Percentiles rank a stretch among this genome's conserved stretches.
Evolutionary conservation across 2,329 filamentous ascomycete genomes (phyloP).

Genomic region (Dothistroma pini): DNA sequence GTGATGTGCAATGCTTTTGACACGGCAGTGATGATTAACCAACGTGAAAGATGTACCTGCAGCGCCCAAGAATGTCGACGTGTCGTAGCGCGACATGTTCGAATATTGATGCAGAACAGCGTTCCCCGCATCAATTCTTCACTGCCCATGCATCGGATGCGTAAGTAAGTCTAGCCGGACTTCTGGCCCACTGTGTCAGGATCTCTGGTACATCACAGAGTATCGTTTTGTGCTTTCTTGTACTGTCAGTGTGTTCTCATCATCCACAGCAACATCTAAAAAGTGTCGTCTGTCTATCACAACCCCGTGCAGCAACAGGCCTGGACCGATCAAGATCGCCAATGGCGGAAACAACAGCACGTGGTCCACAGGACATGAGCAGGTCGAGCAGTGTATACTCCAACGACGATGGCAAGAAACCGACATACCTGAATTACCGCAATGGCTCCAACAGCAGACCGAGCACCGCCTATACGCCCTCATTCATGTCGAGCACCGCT

Average conservation of each 20-base stretch:
- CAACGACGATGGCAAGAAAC: not conserved
- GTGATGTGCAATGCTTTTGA: too few species aligned
- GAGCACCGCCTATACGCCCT: slow-evolving; percentile 8
- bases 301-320: not conserved
- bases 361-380: not conserved
- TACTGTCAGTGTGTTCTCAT: not conserved
- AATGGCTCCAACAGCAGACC: slow-evolving; percentile 5
- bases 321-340: slow-evolving; percentile 1
- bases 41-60: too few species aligned
- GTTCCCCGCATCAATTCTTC: not conserved
- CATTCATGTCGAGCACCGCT: slow-evolving; percentile 10
- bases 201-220: not conserved
- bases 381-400: slow-evolving; percentile 10
- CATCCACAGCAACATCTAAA: not conserved
- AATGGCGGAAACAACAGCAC: not conserved
- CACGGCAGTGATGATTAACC: too few species aligned
- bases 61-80: too few species aligned
- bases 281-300: not conserved
- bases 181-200: not conserved
- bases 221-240: not conserved
- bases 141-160: not conserved
- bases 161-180: not conserved
- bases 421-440: slow-evolving; percentile 4
- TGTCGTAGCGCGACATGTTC: too few species aligned
- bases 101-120: not conserved